Base-by-base conservation (phyloP, 164 flowering plant species). In the Annona cherimola region DNA sequence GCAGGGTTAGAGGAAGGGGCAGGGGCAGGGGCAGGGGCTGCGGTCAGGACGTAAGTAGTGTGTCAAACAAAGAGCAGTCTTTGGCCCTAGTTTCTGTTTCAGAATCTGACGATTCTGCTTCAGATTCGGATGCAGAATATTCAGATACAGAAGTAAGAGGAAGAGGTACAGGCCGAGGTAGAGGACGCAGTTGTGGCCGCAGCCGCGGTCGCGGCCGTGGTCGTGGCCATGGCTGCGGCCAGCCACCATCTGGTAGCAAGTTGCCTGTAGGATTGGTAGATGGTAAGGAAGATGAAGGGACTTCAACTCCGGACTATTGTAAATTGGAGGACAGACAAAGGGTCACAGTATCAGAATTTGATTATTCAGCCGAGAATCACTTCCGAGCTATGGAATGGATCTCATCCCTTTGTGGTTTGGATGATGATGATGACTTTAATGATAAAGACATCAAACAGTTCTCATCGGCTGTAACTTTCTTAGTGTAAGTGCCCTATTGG, bases 361-460 rank as follows among this genome's bases (percentile, higher is more conserved):
- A 90, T 78, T 69, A 79, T 68, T 85, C 89, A 1, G 79, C 77
- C 3, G 89, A 89, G 74, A 88, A 84, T 76, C 87, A 91, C 79
- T 83, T 93, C 63, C 78, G 68, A 46, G 83, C 83, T 35, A 77
- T 90, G 39, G 84, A 86, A 43, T 70, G 35, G 20, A 87, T 90
- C 12, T 77, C 83, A 54, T 62, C 75, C 76, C 86, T 93, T 12
- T 86, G 92, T 66, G 87, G 83, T 26, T 78, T 76, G 62, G 61
- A 69, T 1, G 80, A 69, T 4, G 74, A 41, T 40, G 81, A 68
- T n/a, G 76, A 66, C 69, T 69, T 75, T 2, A 80, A 79, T 19
- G 79, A 76, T n/a, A 7, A 61, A 39, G 89, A 86, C 39, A 68
- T 86, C 66, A 74, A 82, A 45, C 80, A 84, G 1, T 69, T 89